A percentile compares a stretch with the other conserved stretches of the same genome.
phyloP scores from a whole-genome alignment of 2,329 filamentous ascomycete genomes.

The Botrytis tulipae region DNA sequence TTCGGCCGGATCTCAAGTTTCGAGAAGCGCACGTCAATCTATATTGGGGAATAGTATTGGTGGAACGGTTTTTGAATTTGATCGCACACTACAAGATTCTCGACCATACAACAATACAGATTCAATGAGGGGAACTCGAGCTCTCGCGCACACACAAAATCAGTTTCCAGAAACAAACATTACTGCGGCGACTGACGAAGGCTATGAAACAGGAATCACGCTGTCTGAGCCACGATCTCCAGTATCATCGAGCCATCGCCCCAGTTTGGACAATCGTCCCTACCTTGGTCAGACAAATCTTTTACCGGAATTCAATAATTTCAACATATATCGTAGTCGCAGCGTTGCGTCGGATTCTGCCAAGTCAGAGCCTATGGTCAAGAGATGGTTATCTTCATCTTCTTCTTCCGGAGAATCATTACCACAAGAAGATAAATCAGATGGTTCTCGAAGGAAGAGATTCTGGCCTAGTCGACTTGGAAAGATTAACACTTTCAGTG shows the following conservation, averaged over 20 bases:
- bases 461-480: constrained; percentile 2
- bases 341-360: neutral
- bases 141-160: neutral
- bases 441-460: neutral
- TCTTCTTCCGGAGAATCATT: constrained; percentile 15
- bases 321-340: constrained; percentile 10
- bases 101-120: neutral
- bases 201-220: neutral
- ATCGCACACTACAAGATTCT: constrained; percentile 5
- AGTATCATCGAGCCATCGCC: neutral
- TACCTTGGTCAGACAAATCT: neutral
- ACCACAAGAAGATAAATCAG: neutral
- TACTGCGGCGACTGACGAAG: neutral
- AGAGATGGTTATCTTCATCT: constrained; percentile 5
- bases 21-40: neutral
- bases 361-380: constrained; percentile 12
- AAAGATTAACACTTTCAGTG: constrained; percentile 5
- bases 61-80: constrained; percentile 1
- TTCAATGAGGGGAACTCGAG: neutral
- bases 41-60: neutral
- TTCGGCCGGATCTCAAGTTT: constrained; percentile 5
- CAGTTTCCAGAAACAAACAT: neutral
- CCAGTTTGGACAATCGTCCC: neutral
- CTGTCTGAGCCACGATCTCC: neutral
- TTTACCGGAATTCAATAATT: constrained; percentile 3